These are phyloP conservation scores for Amanita rubescens DNA, from an alignment of 768 basidiomycete species.

Conservation along the genomic window DNA sequence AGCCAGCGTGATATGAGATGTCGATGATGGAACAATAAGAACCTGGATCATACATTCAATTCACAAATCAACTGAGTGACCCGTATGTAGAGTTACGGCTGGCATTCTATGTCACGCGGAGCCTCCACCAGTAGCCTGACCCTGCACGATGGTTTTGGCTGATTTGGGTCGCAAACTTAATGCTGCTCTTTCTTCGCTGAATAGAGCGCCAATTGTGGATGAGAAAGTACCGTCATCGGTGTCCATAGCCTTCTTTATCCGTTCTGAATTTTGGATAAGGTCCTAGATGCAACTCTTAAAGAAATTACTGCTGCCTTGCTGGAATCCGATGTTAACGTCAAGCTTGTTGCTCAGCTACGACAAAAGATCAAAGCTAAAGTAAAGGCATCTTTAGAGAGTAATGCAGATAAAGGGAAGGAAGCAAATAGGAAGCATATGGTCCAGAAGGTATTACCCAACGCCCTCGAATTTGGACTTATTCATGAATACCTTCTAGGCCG, in stretches of 20 bases:
- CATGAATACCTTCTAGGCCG: slow-evolving; percentile 47
- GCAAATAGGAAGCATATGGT: slow-evolving; percentile 79
- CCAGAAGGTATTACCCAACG: slow-evolving; percentile 56
- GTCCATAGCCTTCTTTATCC: neutral
- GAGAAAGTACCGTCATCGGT: slow-evolving; percentile 61
- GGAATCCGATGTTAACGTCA: slow-evolving; percentile 98
- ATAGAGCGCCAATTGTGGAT: slow-evolving; percentile 79
- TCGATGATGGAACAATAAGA: no score
- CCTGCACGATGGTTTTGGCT: slow-evolving; percentile 75
- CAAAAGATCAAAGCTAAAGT: slow-evolving; percentile 90
- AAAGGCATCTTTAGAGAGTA: slow-evolving; percentile 67
- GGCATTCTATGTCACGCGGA: no score
- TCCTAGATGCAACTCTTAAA: slow-evolving; percentile 89
- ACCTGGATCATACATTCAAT: no score
- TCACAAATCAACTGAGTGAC: no score
- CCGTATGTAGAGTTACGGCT: no score
- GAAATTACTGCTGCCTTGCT: slow-evolving; percentile 91
- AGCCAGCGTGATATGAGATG: no score
- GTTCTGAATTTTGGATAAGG: slow-evolving; percentile 36
- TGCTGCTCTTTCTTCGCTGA: slow-evolving; percentile 85
- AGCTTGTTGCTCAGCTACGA: slow-evolving; percentile 80
- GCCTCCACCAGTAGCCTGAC: neutral
- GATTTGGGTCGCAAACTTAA: slow-evolving; percentile 94
- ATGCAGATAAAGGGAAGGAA: slow-evolving; percentile 68
- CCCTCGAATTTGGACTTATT: neutral